phyloP scores from a whole-genome alignment of 2,329 filamentous ascomycete species.

The Chaetomium globosum region DNA sequence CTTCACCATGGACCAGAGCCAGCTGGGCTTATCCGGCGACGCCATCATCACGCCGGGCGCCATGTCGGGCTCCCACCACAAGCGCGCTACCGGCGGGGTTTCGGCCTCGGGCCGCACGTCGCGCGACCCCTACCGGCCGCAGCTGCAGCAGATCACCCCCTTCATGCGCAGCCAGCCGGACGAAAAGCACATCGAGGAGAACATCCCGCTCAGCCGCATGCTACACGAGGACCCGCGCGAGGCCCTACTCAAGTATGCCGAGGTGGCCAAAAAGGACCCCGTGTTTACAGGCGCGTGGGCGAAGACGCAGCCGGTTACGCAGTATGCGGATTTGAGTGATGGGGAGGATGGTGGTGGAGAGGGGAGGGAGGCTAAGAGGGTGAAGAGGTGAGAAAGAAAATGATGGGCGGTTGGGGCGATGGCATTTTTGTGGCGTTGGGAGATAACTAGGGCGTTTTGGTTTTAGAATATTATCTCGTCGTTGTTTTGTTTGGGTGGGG shows the following conservation, averaged over 20 bases:
- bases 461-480: neutral
- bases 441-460: neutral
- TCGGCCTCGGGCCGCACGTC: slow-evolving; percentile 73
- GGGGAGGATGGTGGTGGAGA: slow-evolving; percentile 69
- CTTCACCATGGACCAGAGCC: slow-evolving; percentile 80
- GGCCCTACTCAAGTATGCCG: slow-evolving; percentile 91
- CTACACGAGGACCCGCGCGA: slow-evolving; percentile 94
- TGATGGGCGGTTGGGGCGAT: neutral
- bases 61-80: slow-evolving; percentile 50
- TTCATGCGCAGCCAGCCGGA: slow-evolving; percentile 91
- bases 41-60: slow-evolving; percentile 71
- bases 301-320: slow-evolving; percentile 85
- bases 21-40: slow-evolving; percentile 77
- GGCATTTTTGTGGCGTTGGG: neutral
- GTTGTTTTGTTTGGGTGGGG: neutral
- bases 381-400: slow-evolving; percentile 51
- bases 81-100: slow-evolving; percentile 66
- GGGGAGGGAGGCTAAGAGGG: slow-evolving; percentile 67
- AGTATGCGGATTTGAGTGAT: slow-evolving; percentile 88
- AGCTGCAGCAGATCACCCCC: slow-evolving; percentile 80
- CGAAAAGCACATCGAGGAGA: slow-evolving; percentile 82
- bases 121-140: slow-evolving; percentile 78
- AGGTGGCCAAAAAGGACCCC: slow-evolving; percentile 88
- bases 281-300: slow-evolving; percentile 95
- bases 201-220: slow-evolving; percentile 89